Evolutionary conservation across 306 rosid species (phyloP).

Genomic region (Cucumis melo): DNA sequence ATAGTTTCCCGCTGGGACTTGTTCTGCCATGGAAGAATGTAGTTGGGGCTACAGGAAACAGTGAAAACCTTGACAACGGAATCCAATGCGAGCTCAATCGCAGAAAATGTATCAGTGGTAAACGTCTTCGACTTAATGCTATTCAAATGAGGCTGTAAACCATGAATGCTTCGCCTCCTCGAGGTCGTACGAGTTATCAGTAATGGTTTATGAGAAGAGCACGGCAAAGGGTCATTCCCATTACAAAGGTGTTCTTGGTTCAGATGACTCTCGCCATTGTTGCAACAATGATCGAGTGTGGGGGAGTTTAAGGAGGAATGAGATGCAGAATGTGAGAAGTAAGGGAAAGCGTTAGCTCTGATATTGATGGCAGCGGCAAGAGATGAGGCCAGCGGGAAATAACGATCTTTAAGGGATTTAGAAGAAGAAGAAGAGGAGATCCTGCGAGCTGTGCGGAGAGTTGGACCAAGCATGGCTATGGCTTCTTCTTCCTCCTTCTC

Average conservation of each 20-base stretch:
- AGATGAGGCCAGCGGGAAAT: conserved; percentile 7
- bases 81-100: conserved; percentile 64
- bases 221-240: not conserved
- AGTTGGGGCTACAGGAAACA: conserved; percentile 70
- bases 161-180: not conserved
- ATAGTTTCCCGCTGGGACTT: conserved; percentile 81
- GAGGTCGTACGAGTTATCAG: not conserved
- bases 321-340: not conserved
- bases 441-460: conserved; percentile 22
- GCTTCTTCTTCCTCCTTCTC: not conserved
- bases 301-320: not conserved
- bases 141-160: conserved; percentile 3
- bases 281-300: not conserved
- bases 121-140: not conserved
- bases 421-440: conserved; percentile 12
- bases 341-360: conserved; percentile 3
- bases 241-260: not conserved
- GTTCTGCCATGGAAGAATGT: conserved; percentile 90
- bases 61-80: conserved; percentile 85
- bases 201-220: not conserved
- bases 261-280: not conserved
- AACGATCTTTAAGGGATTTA: conserved; percentile 9
- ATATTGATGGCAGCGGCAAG: not conserved
- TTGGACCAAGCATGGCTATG: conserved; percentile 17
- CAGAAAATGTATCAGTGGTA: conserved; percentile 12